These are phyloP conservation scores for Talaromyces thailandensis DNA, from an alignment of 495 filamentous ascomycete genomes.

Conservation along the genomic window DNA sequence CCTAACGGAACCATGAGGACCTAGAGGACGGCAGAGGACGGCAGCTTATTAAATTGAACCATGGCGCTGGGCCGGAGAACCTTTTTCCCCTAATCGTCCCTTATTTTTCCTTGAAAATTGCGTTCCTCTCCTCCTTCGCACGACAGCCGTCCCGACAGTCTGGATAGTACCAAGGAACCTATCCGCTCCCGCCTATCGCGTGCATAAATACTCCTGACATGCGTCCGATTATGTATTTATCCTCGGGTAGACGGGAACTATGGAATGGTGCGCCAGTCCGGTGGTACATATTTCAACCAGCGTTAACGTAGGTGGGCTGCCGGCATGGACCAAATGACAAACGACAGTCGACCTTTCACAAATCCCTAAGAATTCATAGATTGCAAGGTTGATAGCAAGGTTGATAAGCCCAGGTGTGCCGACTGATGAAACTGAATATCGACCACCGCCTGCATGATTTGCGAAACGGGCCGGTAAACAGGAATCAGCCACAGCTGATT, in stretches of 20 bases:
- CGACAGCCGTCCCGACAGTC: conserved; percentile 7
- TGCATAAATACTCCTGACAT: conserved; percentile 7
- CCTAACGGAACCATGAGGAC: background rate
- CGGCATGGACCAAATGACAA: background rate
- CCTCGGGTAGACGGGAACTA: conserved; percentile 7
- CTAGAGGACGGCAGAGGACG: background rate
- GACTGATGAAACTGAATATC: background rate
- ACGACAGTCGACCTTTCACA: background rate
- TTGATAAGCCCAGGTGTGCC: background rate
- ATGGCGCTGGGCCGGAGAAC: conserved; percentile 5
- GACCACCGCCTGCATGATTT: background rate
- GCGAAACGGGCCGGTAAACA: background rate
- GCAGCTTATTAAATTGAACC: conserved; percentile 6
- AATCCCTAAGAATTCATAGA: background rate
- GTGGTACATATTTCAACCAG: background rate
- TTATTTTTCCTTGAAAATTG: background rate
- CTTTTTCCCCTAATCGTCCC: background rate
- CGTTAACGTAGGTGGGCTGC: background rate
- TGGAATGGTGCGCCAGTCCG: conserved; percentile 5
- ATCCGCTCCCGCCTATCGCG: conserved; percentile 6
- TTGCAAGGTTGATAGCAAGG: too few species aligned
- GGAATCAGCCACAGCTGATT: background rate
- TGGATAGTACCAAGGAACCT: conserved; percentile 6
- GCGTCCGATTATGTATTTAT: conserved; percentile 4
- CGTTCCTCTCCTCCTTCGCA: background rate